Evolutionary conservation across 345 rosid species (phyloP).

Genomic region (Arabidopsis suecica): DNA sequence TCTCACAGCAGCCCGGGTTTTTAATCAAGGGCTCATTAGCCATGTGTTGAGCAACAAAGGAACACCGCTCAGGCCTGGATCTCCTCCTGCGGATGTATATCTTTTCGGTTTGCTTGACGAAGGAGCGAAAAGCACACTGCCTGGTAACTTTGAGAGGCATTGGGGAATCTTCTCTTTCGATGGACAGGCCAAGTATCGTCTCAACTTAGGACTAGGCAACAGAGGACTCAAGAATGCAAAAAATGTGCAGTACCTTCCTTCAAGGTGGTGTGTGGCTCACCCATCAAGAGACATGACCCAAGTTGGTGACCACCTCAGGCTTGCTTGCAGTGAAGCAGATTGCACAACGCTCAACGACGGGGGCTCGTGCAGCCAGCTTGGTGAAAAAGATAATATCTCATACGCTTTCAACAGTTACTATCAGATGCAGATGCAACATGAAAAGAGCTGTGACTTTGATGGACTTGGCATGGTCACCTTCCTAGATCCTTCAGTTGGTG

Average conservation of each 20-base stretch:
- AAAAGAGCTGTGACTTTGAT: conserved; percentile 81
- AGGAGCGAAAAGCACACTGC: conserved; percentile 81
- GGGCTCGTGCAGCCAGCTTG: conserved; percentile 86
- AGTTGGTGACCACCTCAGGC: conserved; percentile 71
- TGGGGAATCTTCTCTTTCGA: conserved; percentile 98
- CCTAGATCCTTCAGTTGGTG: conserved; percentile 86
- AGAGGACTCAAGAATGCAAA: conserved; percentile 68
- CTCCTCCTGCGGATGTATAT: conserved; percentile 80
- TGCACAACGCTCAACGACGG: conserved; percentile 89
- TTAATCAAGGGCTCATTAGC: conserved; percentile 86
- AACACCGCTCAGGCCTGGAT: conserved; percentile 86
- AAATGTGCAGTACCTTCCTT: conserved; percentile 80
- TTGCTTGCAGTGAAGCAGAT: conserved; percentile 85
- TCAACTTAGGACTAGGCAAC: conserved; percentile 80
- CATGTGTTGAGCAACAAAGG: conserved; percentile 77
- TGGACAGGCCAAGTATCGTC: conserved; percentile 91
- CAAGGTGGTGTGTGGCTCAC: conserved; percentile 95
- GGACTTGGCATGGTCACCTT: conserved; percentile 91
- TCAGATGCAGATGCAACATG: conserved; percentile 83
- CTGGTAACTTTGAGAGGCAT: conserved; percentile 94
- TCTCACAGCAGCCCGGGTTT: conserved; percentile 79
- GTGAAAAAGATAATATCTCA: conserved; percentile 82
- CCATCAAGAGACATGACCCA: conserved; percentile 66
- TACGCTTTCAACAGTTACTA: conserved; percentile 97
- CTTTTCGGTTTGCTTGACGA: conserved; percentile 91